Evolutionary conservation across 2,329 filamentous ascomycete genomes (phyloP).

Genomic region (Blastomyces emzantsi): DNA sequence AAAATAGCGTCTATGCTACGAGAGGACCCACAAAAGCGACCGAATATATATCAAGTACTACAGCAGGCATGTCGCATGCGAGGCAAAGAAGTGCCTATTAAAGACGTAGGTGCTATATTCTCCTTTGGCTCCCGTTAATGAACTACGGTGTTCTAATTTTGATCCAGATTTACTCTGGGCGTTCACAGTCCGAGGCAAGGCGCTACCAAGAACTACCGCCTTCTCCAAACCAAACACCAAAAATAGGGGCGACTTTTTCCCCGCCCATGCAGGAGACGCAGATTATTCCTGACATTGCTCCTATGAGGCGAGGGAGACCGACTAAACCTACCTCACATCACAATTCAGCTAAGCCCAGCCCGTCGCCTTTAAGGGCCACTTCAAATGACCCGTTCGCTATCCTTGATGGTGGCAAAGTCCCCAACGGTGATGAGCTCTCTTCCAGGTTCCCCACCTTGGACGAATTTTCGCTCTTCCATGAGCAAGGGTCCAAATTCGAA

Average conservation of each 20-base stretch:
- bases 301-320: slow-evolving; percentile 84
- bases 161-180: slow-evolving; percentile 58
- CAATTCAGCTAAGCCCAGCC: slow-evolving; percentile 48
- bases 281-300: slow-evolving; percentile 76
- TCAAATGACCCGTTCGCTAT: slow-evolving; percentile 81
- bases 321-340: slow-evolving; percentile 42
- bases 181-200: slow-evolving; percentile 55
- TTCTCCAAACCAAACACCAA: slow-evolving; percentile 48
- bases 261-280: slow-evolving; percentile 62
- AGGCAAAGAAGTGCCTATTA: slow-evolving; percentile 73
- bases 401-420: slow-evolving; percentile 58
- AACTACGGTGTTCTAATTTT: not conserved
- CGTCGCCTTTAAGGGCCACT: slow-evolving; percentile 61
- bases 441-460: slow-evolving; percentile 82
- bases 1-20: slow-evolving; percentile 72
- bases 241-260: slow-evolving; percentile 72
- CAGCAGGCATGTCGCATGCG: slow-evolving; percentile 83
- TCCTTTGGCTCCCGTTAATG: not conserved
- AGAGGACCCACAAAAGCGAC: slow-evolving; percentile 68
- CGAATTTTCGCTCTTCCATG: slow-evolving; percentile 83
- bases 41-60: slow-evolving; percentile 91
- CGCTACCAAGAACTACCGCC: slow-evolving; percentile 52
- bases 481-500: slow-evolving; percentile 73
- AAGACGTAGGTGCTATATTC: slow-evolving; percentile 58
- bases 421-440: slow-evolving; percentile 68